Base-by-base conservation (phyloP, 805 yeast genomes). In the Kuraishia piskuri region DNA sequence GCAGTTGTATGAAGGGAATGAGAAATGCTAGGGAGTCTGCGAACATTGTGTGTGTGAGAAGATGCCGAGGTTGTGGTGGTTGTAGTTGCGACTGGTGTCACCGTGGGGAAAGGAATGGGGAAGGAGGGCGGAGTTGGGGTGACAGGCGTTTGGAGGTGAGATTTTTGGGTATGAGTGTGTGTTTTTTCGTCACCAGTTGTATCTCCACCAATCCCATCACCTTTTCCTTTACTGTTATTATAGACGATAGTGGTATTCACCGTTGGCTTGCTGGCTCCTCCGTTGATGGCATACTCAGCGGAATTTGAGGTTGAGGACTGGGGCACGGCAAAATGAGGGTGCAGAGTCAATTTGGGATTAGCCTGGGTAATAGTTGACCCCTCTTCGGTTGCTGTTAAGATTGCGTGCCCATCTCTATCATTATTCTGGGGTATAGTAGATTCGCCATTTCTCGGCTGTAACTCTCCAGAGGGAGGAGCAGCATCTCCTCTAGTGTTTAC, bases 21-120 rank as follows among this genome's bases (percentile, higher is more conserved):
- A 6, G 54, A 49, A 19, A 52, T 45, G 12, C 54, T 52, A 14
- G 54, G 54, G 21, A 49, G 45, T 22, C 54, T 24, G 20, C 50
- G 22, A 6, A 31, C 40, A 31, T 31, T 14, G 40, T 31, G 40
- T 10, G 47, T 20, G n/a, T 20, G 23, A 4, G 23, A 20, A 21
- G 47, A 44, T 12, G 47, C 47, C n/a, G 23, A 12, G 22, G 23
- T 22, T 20, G 22, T 44, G 23, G 47, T 44, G 12, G 47, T 44
- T 44, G 23, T 44, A 19, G 47, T 20, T 44, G 23, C 47, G 4
- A 22, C 22, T 8, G 47, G 47, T 44, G 40, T 31, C 17, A 31
- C 17, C 17, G 17, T 8, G 40, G 40, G 40, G 17, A 31, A 31
- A 6, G 40, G 40, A 10, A 31, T 31, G 17, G 40, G 40, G 40